Conservation (phyloP, 1,284 basidiomycete species). For the Cryptococcus amylolentus region DNA sequence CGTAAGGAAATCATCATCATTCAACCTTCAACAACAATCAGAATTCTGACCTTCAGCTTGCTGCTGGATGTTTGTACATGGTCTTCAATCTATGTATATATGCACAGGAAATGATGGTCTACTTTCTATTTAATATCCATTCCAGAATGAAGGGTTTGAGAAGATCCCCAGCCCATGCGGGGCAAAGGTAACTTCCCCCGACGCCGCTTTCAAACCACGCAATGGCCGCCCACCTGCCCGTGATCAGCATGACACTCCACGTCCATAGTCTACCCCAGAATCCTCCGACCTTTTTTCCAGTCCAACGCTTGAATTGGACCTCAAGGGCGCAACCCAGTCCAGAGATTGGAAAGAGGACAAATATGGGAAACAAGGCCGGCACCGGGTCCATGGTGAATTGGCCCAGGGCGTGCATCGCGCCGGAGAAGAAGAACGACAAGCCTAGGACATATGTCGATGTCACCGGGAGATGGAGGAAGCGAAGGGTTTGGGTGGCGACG, state of each 20-base stretch:
- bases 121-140: slow-evolving; percentile 1
- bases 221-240: slow-evolving; percentile 22
- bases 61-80: no score
- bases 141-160: not conserved
- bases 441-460: slow-evolving; percentile 25
- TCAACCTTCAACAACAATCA: no score
- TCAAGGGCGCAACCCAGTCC: slow-evolving; percentile 37
- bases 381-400: slow-evolving; percentile 37
- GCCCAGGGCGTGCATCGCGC: slow-evolving; percentile 41
- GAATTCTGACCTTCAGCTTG: no score
- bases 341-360: slow-evolving; percentile 37
- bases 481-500: slow-evolving; percentile 25
- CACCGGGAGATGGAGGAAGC: slow-evolving; percentile 19
- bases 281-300: slow-evolving; percentile 40
- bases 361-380: slow-evolving; percentile 28
- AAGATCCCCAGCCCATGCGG: slow-evolving; percentile 5
- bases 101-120: no score
- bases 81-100: no score
- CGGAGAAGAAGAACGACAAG: slow-evolving; percentile 41
- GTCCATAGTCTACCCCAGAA: slow-evolving; percentile 39
- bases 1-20: no score
- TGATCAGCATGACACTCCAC: slow-evolving; percentile 27
- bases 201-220: slow-evolving; percentile 42
- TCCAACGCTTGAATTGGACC: slow-evolving; percentile 32
- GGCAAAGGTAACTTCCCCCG: slow-evolving; percentile 21